Evolutionary conservation across 2,329 filamentous ascomycete species (phyloP).

Genomic region (Penicillium sp.): DNA sequence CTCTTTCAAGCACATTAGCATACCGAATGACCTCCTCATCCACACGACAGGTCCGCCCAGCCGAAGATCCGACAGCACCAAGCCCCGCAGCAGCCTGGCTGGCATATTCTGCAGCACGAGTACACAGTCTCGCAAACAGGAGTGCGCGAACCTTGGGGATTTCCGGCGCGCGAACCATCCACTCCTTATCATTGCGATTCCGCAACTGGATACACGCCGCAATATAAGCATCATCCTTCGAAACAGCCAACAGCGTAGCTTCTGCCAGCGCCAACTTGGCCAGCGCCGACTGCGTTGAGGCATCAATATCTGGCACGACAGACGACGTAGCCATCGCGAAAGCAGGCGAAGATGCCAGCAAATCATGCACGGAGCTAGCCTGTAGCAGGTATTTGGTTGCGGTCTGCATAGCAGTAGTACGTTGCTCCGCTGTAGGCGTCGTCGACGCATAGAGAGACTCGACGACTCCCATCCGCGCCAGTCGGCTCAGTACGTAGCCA

Average conservation of each 20-base stretch:
- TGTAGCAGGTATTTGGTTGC: conserved; percentile 74
- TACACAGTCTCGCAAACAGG: conserved; percentile 78
- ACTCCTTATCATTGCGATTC: conserved; percentile 79
- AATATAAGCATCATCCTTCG: conserved; percentile 93
- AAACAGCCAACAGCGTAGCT: conserved; percentile 79
- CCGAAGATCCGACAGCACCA: conserved; percentile 31
- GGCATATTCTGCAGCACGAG: conserved; percentile 84
- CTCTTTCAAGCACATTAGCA: conserved; percentile 66
- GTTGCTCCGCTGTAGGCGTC: conserved; percentile 61
- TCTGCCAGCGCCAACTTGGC: conserved; percentile 68
- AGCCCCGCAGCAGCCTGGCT: conserved; percentile 60
- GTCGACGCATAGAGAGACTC: conserved; percentile 62
- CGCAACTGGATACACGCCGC: conserved; percentile 73
- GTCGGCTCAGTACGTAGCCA: conserved; percentile 66
- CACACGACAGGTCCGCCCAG: conserved; percentile 37
- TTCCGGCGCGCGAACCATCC: conserved; percentile 90
- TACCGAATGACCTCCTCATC: conserved; percentile 66
- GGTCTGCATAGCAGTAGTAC: conserved; percentile 62
- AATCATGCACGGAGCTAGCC: conserved; percentile 71
- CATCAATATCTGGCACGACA: conserved; percentile 44
- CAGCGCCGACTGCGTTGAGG: conserved; percentile 40
- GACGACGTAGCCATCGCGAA: conserved; percentile 29
- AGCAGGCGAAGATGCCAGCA: conserved; percentile 56
- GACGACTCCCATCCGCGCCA: conserved; percentile 67
- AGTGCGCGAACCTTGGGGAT: conserved; percentile 85